Evolutionary conservation across 2,329 filamentous ascomycete species (phyloP).

Genomic region (Bipolaris cookei): DNA sequence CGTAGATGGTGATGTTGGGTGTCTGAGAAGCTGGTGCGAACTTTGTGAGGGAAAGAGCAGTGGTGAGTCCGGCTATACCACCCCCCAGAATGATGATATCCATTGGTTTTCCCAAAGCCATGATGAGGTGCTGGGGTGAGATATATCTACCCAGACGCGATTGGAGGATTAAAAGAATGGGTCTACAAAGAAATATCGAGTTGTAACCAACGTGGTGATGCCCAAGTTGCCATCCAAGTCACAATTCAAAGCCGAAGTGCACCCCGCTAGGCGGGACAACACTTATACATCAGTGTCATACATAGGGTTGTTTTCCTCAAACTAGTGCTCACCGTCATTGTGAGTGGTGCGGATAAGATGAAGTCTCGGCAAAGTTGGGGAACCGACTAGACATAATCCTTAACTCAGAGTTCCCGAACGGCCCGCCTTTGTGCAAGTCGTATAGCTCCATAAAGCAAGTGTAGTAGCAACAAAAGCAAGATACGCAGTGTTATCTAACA

Average conservation of each 20-base stretch:
- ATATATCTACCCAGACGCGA: too few species aligned
- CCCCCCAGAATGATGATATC: slow-evolving; percentile 42
- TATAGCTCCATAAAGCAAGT: not conserved
- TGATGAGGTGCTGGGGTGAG: not conserved
- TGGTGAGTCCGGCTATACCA: slow-evolving; percentile 45
- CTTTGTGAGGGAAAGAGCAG: slow-evolving; percentile 54
- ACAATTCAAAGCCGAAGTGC: slow-evolving; percentile 1
- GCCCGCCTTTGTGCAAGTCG: not conserved
- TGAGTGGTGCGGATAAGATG: slow-evolving; percentile 6
- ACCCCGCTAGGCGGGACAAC: not conserved
- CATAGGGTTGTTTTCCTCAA: not conserved
- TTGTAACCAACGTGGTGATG: not conserved
- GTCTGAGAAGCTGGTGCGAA: slow-evolving; percentile 47
- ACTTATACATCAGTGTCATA: not conserved
- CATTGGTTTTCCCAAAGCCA: slow-evolving; percentile 19
- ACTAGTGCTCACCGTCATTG: not conserved
- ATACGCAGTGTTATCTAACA: not conserved
- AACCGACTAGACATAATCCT: slow-evolving; percentile 10
- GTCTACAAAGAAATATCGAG: not conserved
- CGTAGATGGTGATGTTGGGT: slow-evolving; percentile 55
- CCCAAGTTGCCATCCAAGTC: not conserved
- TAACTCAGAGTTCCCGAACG: slow-evolving; percentile 8
- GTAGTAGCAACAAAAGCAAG: not conserved
- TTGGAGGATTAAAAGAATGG: not conserved
- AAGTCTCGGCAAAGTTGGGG: slow-evolving; percentile 12